These are phyloP conservation scores for Crucibulum laeve DNA, from an alignment of 768 basidiomycete species.

Conservation along the genomic window DNA sequence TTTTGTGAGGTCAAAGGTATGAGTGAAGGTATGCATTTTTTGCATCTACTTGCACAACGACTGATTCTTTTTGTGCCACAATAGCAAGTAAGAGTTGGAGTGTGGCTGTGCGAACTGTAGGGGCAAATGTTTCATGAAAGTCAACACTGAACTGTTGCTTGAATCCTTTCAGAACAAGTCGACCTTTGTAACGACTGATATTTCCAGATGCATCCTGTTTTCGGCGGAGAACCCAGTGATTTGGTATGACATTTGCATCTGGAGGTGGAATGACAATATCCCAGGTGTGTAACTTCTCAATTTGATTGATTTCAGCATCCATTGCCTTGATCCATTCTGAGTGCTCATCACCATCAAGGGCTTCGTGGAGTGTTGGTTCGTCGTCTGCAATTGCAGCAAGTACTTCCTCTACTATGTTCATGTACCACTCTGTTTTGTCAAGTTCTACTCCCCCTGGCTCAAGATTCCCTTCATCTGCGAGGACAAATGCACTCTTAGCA, in stretches of 20 bases:
- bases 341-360: slow-evolving; percentile 8
- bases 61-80: slow-evolving; percentile 8
- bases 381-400: slow-evolving; percentile 8
- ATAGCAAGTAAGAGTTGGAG: slow-evolving; percentile 19
- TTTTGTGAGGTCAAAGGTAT: slow-evolving; percentile 15
- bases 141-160: slow-evolving; percentile 29
- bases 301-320: slow-evolving; percentile 12
- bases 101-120: slow-evolving; percentile 12
- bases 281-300: slow-evolving; percentile 12
- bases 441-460: too few species aligned
- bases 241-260: slow-evolving; percentile 12
- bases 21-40: slow-evolving; percentile 18
- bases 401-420: too few species aligned
- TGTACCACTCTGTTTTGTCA: too few species aligned
- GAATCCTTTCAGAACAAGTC: slow-evolving; percentile 22
- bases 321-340: slow-evolving; percentile 13
- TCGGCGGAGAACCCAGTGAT: slow-evolving; percentile 10
- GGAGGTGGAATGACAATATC: slow-evolving; percentile 7
- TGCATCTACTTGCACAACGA: slow-evolving; percentile 15
- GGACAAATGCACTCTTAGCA: too few species aligned
- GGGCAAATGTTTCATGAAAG: slow-evolving; percentile 19
- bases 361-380: slow-evolving; percentile 9
- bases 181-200: slow-evolving; percentile 26
- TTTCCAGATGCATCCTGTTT: slow-evolving; percentile 15
- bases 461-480: too few species aligned